phyloP scores from a whole-genome alignment of 2,329 filamentous ascomycete species.

The Fusarium veterinarium region DNA sequence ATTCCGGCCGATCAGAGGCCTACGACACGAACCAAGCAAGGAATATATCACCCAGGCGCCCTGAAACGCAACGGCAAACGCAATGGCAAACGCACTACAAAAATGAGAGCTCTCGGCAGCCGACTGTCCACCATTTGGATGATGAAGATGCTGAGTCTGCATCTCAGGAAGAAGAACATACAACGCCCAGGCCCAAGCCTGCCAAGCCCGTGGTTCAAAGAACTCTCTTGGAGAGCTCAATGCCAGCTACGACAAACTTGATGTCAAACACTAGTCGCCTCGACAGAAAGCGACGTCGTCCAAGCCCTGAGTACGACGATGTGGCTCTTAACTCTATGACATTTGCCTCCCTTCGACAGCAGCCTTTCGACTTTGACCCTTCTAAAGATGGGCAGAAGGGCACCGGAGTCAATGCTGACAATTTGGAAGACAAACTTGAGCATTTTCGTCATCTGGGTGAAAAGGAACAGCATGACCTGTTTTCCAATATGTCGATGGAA shows the following conservation, averaged over 20 bases:
- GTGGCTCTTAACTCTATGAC: conserved; percentile 65
- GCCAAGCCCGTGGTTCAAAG: conserved; percentile 32
- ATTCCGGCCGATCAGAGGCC: conserved; percentile 37
- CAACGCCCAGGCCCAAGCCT: conserved; percentile 42
- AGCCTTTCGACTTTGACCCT: conserved; percentile 69
- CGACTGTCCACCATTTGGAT: conserved; percentile 38
- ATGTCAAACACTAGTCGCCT: conserved; percentile 18
- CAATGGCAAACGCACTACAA: conserved; percentile 36
- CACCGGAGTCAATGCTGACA: conserved; percentile 52
- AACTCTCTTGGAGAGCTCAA: conserved; percentile 39
- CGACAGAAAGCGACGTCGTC: conserved; percentile 56
- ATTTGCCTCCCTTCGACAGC: conserved; percentile 60
- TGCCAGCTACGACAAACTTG: conserved; percentile 30
- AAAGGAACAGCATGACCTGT: conserved; percentile 61
- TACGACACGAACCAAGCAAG: conserved; percentile 35
- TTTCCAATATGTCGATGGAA: conserved; percentile 63
- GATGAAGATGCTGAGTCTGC: conserved; percentile 38
- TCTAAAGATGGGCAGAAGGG: conserved; percentile 55
- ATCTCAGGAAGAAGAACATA: conserved; percentile 39
- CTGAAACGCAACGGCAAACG: conserved; percentile 34
- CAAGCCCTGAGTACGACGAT: conserved; percentile 68
- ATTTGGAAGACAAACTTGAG: conserved; percentile 60
- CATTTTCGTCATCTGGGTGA: conserved; percentile 61
- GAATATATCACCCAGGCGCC: conserved; percentile 44
- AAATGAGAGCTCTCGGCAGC: conserved; percentile 30